Evolutionary conservation across 2,329 filamentous ascomycete genomes (phyloP), one percentile per base, ranked within the genome.

Genomic region (Fusarium falciforme): DNA sequence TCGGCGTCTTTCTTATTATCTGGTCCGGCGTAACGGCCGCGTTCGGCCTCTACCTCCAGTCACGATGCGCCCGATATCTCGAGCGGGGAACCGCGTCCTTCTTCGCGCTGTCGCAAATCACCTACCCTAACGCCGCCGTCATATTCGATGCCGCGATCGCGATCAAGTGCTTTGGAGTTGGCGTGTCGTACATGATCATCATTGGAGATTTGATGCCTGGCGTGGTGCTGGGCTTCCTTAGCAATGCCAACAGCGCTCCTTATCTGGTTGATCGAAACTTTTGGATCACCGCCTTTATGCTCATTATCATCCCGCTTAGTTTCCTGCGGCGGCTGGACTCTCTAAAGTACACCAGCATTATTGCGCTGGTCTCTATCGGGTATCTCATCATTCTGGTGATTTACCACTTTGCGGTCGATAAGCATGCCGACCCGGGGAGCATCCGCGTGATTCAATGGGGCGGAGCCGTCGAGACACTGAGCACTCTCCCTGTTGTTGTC

Each of bases 161-260:
- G 14, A 91, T 99, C 80, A 99, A 99, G 82, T 99, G 96, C 83
- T 99, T 99, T 81, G 96, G 96, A 40, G 96, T 99, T 11, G 96
- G 94, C 25, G 94, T 98, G 68, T 98, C 95, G 78, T 99, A 99
- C 84, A 90, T 99, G 78, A 99, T 99, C 80, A 98, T 99, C 79
- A 98, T 99, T 77, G 96, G 96, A 60, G 96, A 99, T 82, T 86
- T 99, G 72, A 99, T 99, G 96, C 96, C 96, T 1, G 96, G 95
- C 42, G 96, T 99, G 11, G 91, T 96, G 27, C 85, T 91, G 70
- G 96, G 95, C 6, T 96, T 99, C 82, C 90, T 91, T 70, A 88
- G 89, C 57, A 89, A 89, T 22, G 89, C 88, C 20, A 87, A 89
- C 3, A 85, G 79, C 31, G 79, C 93, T 52, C 89, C 91, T 2